Evolutionary conservation across 352 stramenopile genomes (phyloP).

Genomic region (Globisporangium parvum): DNA sequence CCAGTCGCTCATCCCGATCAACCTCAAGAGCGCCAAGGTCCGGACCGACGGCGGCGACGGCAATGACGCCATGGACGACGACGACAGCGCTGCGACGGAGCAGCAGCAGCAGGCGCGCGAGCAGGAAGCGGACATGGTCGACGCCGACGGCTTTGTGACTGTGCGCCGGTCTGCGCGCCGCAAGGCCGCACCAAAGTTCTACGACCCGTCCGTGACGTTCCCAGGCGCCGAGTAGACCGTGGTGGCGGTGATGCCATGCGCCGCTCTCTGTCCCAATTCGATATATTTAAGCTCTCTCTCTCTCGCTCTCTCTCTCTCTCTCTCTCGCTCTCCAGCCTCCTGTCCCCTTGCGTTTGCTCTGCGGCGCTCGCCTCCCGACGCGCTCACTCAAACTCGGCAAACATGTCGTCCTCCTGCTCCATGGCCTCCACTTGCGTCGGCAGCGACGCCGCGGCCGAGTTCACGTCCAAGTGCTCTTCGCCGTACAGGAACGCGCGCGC

Average conservation of each 20-base stretch:
- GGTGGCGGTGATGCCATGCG: neutral
- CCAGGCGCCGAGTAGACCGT: conserved; percentile 59
- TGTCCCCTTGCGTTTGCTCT: neutral
- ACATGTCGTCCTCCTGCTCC: conserved; percentile 77
- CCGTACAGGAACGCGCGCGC: conserved; percentile 56
- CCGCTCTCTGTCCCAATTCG: conserved; percentile 3
- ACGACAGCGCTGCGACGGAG: conserved; percentile 17
- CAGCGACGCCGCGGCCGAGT: conserved; percentile 37
- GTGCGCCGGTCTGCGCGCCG: conserved; percentile 64
- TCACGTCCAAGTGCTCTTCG: conserved; percentile 41
- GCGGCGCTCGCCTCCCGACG: too few species aligned
- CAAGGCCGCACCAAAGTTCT: conserved; percentile 65
- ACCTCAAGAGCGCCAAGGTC: conserved; percentile 75
- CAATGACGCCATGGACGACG: conserved; percentile 24
- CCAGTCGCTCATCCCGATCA: conserved; percentile 65
- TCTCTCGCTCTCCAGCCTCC: neutral
- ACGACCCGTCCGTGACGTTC: conserved; percentile 69
- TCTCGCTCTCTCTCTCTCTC: neutral
- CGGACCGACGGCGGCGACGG: conserved; percentile 26
- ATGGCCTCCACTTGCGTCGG: conserved; percentile 56
- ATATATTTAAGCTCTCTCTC: neutral
- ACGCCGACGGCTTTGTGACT: conserved; percentile 74
- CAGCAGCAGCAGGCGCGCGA: neutral
- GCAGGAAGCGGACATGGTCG: conserved; percentile 29
- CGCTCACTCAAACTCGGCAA: conserved; percentile 70